Base-by-base conservation (phyloP, 768 basidiomycete species). In the Hygrocybe punicea region DNA sequence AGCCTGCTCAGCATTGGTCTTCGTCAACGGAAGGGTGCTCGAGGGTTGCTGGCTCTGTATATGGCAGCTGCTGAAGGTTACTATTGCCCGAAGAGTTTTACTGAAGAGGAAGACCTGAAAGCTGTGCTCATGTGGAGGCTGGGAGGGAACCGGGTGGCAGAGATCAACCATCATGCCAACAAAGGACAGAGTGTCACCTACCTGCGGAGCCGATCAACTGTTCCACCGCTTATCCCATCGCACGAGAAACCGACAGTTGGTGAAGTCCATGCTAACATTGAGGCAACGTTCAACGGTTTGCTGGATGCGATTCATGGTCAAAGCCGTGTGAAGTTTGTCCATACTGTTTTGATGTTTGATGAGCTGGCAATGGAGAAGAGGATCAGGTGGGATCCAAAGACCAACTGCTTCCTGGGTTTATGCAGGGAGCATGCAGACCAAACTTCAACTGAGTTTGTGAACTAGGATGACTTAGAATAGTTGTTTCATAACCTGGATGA, bases 271-370 rank as follows among this genome's bases (percentile, higher is more conserved):
- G 11, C 51, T 16, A 69, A 67, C 48, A 51, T 63, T 11, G 36
- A 11, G 0, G 55, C 65, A 0, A 53, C 53, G 37, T 66, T 63
- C 40, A 54, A 39, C 2, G 51, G 47, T n/a, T 51, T 65, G 10
- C 24, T 40, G 6, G 55, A 55, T 4, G 37, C 53, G 11, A n/a
- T 61, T 5, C 37, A 44, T 11, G 23, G 52, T 6, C 29, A 58
- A 29, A 29, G 29, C 29, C 29, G 8, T 29, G 29, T 29, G 25
- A 51, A 33, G 6, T 11, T 50, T n/a, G 54, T 56, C 16, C 45
- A 61, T 47, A 48, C 51, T 29, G 58, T 62, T 1, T 19, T 67
- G 9, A 64, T 66, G 65, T 19, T 66, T 45, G 67, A 68, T 40
- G 65, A 68, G 37, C 36, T 68, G 6, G 59, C 57, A 39, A 37